Evolutionary conservation across 108 stramenopile genomes (phyloP), one percentile per base, ranked within the genome.

Genomic region (Skeletonema grethae): DNA sequence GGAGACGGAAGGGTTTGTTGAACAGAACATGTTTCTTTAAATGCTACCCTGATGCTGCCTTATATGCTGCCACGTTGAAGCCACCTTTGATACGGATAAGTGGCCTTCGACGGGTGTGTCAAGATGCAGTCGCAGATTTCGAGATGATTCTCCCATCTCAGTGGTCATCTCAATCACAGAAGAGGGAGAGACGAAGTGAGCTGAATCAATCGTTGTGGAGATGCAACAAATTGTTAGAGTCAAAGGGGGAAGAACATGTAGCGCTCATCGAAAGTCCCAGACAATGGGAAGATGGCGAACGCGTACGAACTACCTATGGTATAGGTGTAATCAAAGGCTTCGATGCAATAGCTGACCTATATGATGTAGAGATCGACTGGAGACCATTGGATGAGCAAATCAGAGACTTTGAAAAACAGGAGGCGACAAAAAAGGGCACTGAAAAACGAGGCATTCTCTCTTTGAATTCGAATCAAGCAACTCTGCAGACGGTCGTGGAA

Each of bases 21-120:
- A 64, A 38, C 1, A 81, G 71, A 61, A 93, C 96, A 12, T 89
- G 84, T 38, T 99, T 98, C 70, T 97, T 98, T 68, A 76, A 79
- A 1, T 95, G 90, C 0, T 98, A 96, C 72, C 90, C 96, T 11
- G 96, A 97, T 64, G 98, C 98, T 15, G 98, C 97, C 2, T 73
- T 97, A 2, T 88, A 95, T 79, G 98, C 98, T 15, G 95, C 92
- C n/a, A 88, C 82, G 25, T 61, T 80, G 24, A 67, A 85, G 31
- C 90, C 93, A 18, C 92, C 92, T 16, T 65, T 96, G 38, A 96
- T 96, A 65, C 82, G 87, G 28, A 80, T 94, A 45, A 84, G 69
- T 28, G 95, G 90, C 20, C 70, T 96, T 39, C 76, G 78, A 24
- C 76, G 93, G 56, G 85, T 96, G 7, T 96, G 95, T 70, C 69